These are phyloP conservation scores for Mycena galericulata DNA, from an alignment of 768 basidiomycete genomes.

Conservation along the genomic window DNA sequence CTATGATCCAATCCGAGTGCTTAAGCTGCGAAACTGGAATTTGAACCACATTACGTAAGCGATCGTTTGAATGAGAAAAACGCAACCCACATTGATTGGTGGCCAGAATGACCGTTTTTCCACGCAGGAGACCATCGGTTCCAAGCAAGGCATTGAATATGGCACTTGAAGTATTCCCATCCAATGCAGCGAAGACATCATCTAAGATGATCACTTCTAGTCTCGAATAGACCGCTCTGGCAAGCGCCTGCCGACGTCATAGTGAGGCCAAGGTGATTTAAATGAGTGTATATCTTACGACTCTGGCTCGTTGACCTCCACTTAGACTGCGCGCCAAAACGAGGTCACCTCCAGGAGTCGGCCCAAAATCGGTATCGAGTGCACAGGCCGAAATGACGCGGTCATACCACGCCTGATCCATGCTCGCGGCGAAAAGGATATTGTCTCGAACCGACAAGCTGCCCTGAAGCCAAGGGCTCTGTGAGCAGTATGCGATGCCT, in stretches of 20 bases:
- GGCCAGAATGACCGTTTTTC: slow-evolving; percentile 12
- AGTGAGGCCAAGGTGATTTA: not conserved
- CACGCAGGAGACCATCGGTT: slow-evolving; percentile 8
- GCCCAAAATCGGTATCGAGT: slow-evolving; percentile 15
- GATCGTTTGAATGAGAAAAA: not conserved
- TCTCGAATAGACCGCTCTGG: slow-evolving; percentile 25
- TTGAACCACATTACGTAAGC: slow-evolving; percentile 24
- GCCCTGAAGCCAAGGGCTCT: slow-evolving; percentile 28
- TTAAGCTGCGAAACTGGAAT: slow-evolving; percentile 14
- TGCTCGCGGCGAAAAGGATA: slow-evolving; percentile 18
- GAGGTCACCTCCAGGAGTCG: slow-evolving; percentile 15
- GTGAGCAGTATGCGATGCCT: slow-evolving; percentile 30
- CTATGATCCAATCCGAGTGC: slow-evolving; percentile 24
- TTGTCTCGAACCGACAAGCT: slow-evolving; percentile 31
- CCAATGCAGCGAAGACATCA: slow-evolving; percentile 27
- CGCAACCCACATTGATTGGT: slow-evolving; percentile 14
- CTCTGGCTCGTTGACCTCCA: slow-evolving; percentile 30
- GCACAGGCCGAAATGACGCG: slow-evolving; percentile 20
- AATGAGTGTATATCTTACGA: slow-evolving; percentile 2
- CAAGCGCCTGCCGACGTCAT: slow-evolving; percentile 21
- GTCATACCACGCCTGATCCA: slow-evolving; percentile 24
- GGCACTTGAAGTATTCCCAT: slow-evolving; percentile 21
- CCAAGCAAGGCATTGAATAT: slow-evolving; percentile 23
- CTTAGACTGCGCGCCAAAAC: slow-evolving; percentile 20
- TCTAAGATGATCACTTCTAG: slow-evolving; percentile 17